phyloP scores from a whole-genome alignment of 805 yeast species.

The Candida stauntonica region DNA sequence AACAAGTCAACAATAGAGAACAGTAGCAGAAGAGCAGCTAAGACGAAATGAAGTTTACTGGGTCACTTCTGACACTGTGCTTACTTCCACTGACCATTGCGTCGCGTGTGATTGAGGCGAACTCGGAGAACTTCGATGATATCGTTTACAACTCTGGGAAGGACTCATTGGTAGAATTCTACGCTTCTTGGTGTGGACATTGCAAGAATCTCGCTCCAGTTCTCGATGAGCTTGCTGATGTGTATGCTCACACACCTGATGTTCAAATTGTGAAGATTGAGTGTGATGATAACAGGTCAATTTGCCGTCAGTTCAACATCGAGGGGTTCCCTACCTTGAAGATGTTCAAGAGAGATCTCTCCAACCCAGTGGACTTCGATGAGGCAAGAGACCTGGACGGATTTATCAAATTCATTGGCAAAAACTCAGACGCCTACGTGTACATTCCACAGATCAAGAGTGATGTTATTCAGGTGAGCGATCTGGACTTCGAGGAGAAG shows the following conservation, averaged over 20 bases:
- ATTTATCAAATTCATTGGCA: conserved; percentile 60
- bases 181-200: conserved; percentile 97
- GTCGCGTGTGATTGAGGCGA: conserved; percentile 10
- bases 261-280: conserved; percentile 83
- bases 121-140: conserved; percentile 43
- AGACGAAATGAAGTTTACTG: neutral
- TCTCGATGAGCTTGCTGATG: conserved; percentile 77
- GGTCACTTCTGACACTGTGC: conserved; percentile 2
- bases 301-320: conserved; percentile 58
- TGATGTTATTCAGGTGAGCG: conserved; percentile 25
- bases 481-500: conserved; percentile 33
- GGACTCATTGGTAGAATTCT: conserved; percentile 79
- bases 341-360: conserved; percentile 55
- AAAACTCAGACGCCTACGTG: conserved; percentile 32
- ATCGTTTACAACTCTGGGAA: conserved; percentile 57
- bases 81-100: conserved; percentile 8
- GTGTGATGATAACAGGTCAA: conserved; percentile 85
- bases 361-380: conserved; percentile 57
- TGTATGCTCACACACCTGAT: conserved; percentile 48
- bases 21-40: no score
- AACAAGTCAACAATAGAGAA: no score
- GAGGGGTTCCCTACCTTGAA: conserved; percentile 90
- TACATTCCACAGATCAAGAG: conserved; percentile 25
- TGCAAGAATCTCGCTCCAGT: conserved; percentile 86
- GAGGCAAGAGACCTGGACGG: conserved; percentile 69